phyloP scores from a whole-genome alignment of 495 filamentous ascomycete species.

The Penicillium nucicola region DNA sequence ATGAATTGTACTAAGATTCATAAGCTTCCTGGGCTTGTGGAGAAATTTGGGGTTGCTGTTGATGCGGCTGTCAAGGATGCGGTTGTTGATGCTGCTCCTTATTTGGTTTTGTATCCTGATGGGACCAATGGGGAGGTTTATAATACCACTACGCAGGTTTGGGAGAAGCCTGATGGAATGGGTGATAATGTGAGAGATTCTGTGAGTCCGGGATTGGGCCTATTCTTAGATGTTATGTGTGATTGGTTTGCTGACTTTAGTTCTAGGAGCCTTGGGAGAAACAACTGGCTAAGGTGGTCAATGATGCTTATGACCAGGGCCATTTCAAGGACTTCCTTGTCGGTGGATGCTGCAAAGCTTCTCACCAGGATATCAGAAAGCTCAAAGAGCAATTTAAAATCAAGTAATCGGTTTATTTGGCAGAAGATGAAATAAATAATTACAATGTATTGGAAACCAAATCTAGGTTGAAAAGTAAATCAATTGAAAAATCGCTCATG shows the following conservation, averaged over 20 bases:
- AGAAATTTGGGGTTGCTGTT: slow-evolving; percentile 42
- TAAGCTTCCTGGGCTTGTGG: slow-evolving; percentile 48
- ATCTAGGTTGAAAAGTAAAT: not conserved
- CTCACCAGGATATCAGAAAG: slow-evolving; percentile 44
- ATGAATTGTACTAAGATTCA: slow-evolving; percentile 64
- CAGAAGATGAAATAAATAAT: not conserved
- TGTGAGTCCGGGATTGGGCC: slow-evolving; percentile 9
- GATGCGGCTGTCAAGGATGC: slow-evolving; percentile 10
- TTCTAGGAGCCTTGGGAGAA: slow-evolving; percentile 48
- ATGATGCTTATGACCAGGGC: slow-evolving; percentile 35
- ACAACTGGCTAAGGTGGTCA: slow-evolving; percentile 33
- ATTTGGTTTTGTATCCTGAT: slow-evolving; percentile 64
- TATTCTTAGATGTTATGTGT: not conserved
- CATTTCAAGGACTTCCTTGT: slow-evolving; percentile 52
- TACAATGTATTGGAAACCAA: not conserved
- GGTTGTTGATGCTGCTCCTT: slow-evolving; percentile 35
- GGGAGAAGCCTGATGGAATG: slow-evolving; percentile 39
- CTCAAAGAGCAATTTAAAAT: slow-evolving; percentile 32
- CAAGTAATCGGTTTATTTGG: not conserved
- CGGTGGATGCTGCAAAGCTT: slow-evolving; percentile 62
- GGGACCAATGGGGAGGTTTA: slow-evolving; percentile 65
- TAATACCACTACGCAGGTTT: slow-evolving; percentile 56
- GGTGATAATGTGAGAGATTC: slow-evolving; percentile 7
- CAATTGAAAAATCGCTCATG: slow-evolving; percentile 1
- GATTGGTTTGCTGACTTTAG: slow-evolving; percentile 4